Base-by-base conservation (phyloP, 352 stramenopile species). In the Phytophthora kernoviae region DNA sequence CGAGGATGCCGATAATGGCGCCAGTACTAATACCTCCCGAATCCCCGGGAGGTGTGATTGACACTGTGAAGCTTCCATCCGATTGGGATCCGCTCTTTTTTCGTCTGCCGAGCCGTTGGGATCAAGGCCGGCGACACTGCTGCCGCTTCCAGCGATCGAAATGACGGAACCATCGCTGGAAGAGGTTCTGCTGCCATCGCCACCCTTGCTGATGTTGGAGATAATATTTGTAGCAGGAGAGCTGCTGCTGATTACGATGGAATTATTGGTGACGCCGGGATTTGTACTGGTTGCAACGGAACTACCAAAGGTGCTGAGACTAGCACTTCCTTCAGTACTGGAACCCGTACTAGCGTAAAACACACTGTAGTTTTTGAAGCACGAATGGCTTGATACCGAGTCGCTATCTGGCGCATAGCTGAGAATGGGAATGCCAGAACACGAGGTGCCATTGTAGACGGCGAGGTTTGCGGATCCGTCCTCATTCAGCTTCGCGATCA, bases 401-500 rank as follows among this genome's bases (percentile, higher is more conserved):
- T 65, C 56, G 17, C 18, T 61, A 17, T 58, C 52, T 7, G 62
- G 36, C 26, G 54, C 40, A 11, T 57, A 70, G 4, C 37, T 40
- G 21, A 66, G 30, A 30, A 62, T 54, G 10, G 56, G 54, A 39
- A 24, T 27, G 5, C 56, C 62, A 1, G 48, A 41, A 34, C 62
- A 70, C 12, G 56, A 43, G 8, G 33, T 65, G 44, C 48, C 49
- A 12, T 62, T 58, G 49, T 66, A 70, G 11, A 70, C 43, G 1
- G 17, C 37, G 21, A 59, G 4, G 33, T 14, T 58, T 12, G 48
- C 62, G 2, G 56, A 62, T 34, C 62, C 62, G 36, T 70, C 62
- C 17, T 52, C 49, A 10, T 70, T 48, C 36, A 70, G 17, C 24
- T 36, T 40, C 6, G 62, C 36, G n/a, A 65, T 18, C 14, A 66